Evolutionary conservation across 805 yeast genomes (phyloP).

Genomic region (Candida methanosorbosa): DNA sequence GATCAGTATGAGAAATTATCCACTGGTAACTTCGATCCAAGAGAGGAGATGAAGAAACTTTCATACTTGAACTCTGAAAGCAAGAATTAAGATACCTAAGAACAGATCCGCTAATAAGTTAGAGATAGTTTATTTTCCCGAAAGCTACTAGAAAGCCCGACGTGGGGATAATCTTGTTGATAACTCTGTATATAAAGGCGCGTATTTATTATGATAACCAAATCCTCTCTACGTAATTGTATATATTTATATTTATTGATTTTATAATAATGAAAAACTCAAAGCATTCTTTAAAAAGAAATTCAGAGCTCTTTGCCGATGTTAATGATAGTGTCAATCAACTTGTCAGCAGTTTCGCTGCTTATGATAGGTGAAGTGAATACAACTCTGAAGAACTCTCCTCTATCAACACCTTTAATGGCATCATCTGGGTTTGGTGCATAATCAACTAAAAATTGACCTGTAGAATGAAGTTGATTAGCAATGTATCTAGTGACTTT

Average conservation of each 20-base stretch:
- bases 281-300: neutral
- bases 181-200: too few relatives aligned
- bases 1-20: slow-evolving; percentile 76
- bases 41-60: slow-evolving; percentile 70
- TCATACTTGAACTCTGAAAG: slow-evolving; percentile 47
- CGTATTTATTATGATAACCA: too few relatives aligned
- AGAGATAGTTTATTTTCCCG: too few relatives aligned
- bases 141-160: too few relatives aligned
- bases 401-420: slow-evolving; percentile 34
- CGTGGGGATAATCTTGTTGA: too few relatives aligned
- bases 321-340: slow-evolving; percentile 30
- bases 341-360: slow-evolving; percentile 33
- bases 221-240: too few relatives aligned
- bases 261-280: neutral
- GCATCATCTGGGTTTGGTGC: slow-evolving; percentile 55
- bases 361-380: slow-evolving; percentile 62
- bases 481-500: slow-evolving; percentile 55
- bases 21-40: slow-evolving; percentile 73
- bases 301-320: slow-evolving; percentile 18
- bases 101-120: too few relatives aligned
- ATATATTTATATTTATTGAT: neutral
- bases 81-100: slow-evolving; percentile 19
- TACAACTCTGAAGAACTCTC: slow-evolving; percentile 81
- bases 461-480: slow-evolving; percentile 44
- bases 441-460: slow-evolving; percentile 69